A percentile compares a stretch with the other conserved stretches of the same genome.
Conservation (phyloP, 768 basidiomycete genomes). For the Hortiboletus campestris region DNA sequence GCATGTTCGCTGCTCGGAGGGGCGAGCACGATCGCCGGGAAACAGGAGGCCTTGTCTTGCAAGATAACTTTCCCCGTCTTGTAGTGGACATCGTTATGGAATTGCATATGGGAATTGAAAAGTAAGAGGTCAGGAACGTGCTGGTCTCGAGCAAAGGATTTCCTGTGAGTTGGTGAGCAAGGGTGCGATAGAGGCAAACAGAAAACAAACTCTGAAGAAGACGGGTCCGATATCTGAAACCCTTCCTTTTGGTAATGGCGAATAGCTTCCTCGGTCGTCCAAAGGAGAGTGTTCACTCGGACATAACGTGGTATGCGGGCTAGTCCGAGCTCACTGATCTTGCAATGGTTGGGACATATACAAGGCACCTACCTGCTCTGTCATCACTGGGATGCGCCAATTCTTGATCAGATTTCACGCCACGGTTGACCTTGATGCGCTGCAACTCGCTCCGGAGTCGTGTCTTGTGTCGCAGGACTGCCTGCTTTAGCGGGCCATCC, state of each 20-base stretch:
- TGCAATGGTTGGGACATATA: neutral
- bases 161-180: conserved; percentile 36
- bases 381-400: conserved; percentile 61
- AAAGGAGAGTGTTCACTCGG: conserved; percentile 73
- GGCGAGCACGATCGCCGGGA: conserved; percentile 85
- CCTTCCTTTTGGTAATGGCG: conserved; percentile 54
- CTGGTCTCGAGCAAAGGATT: conserved; percentile 66
- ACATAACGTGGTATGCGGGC: conserved; percentile 81
- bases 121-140: conserved; percentile 83
- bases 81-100: conserved; percentile 74
- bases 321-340: conserved; percentile 26
- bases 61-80: conserved; percentile 80
- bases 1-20: conserved; percentile 53
- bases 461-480: conserved; percentile 85
- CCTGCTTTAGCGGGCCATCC: conserved; percentile 88
- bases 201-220: conserved; percentile 46
- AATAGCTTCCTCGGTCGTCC: conserved; percentile 66
- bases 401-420: conserved; percentile 61
- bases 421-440: conserved; percentile 75
- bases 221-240: conserved; percentile 50
- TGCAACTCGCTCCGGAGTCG: conserved; percentile 84
- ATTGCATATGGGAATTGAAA: conserved; percentile 64
- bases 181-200: neutral
- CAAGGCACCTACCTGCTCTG: conserved; percentile 52
- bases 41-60: conserved; percentile 98